phyloP scores from a whole-genome alignment of 2,329 filamentous ascomycete genomes.

The Leptographium wingfieldii region DNA sequence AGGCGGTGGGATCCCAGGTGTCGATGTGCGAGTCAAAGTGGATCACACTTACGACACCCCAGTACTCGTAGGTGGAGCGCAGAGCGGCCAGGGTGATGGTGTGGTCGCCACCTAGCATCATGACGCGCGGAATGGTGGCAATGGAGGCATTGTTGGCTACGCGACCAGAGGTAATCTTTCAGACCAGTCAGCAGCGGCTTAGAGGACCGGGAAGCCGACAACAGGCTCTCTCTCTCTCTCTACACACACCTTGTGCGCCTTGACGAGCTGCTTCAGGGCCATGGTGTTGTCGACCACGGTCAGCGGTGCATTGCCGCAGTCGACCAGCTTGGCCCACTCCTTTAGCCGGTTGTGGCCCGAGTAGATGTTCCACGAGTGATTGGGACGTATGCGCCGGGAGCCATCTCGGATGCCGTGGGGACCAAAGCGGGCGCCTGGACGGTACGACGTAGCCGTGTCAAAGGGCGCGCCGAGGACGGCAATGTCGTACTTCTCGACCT shows the following conservation, averaged over 20 bases:
- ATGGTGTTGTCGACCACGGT: conserved; percentile 67
- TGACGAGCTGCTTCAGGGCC: conserved; percentile 61
- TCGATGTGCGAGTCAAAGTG: conserved; percentile 50
- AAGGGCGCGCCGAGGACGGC: conserved; percentile 38
- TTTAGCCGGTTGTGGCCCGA: conserved; percentile 48
- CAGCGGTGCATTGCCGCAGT: conserved; percentile 69
- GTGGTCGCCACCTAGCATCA: conserved; percentile 26
- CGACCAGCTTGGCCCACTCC: conserved; percentile 61
- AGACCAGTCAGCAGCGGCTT: not conserved
- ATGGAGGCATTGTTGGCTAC: conserved; percentile 27
- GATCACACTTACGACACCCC: conserved; percentile 39
- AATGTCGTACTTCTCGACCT: conserved; percentile 44
- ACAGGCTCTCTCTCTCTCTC: not conserved
- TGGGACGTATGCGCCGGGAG: conserved; percentile 13
- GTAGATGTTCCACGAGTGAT: conserved; percentile 15
- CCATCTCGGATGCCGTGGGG: conserved; percentile 17
- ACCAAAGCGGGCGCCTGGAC: conserved; percentile 18
- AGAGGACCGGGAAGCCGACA: not conserved
- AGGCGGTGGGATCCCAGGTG: conserved; percentile 57
- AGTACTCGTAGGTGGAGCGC: conserved; percentile 42
- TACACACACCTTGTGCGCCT: conserved; percentile 39
- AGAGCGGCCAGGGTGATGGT: conserved; percentile 47
- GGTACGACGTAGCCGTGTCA: conserved; percentile 25
- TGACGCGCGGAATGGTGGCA: conserved; percentile 36
- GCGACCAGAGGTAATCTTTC: conserved; percentile 15